A percentile compares a stretch with the other conserved stretches of the same genome.
Evolutionary conservation across 768 basidiomycete genomes (phyloP).

Genomic region (Austroboletus eburneus): DNA sequence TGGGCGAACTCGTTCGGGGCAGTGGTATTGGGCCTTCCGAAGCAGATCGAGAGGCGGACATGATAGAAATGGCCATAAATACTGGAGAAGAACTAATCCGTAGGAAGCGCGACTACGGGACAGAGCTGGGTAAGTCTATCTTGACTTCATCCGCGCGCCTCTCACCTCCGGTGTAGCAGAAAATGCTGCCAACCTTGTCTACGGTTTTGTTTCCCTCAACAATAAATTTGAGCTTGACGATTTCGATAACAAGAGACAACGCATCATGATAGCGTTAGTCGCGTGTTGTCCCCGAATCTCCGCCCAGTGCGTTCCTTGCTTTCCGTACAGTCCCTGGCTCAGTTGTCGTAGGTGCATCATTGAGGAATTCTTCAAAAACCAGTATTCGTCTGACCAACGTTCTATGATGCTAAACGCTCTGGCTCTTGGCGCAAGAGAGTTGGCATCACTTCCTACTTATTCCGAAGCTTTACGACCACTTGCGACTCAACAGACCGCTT

Average conservation of each 20-base stretch:
- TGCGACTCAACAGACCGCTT: slow-evolving; percentile 39
- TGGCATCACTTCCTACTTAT: slow-evolving; percentile 48
- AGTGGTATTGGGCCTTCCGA: slow-evolving; percentile 48
- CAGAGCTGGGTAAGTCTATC: slow-evolving; percentile 65
- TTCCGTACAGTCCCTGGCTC: not conserved
- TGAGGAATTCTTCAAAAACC: slow-evolving; percentile 92
- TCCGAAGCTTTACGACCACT: slow-evolving; percentile 31
- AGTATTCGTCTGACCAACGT: slow-evolving; percentile 86
- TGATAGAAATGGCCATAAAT: slow-evolving; percentile 74
- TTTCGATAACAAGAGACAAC: slow-evolving; percentile 76
- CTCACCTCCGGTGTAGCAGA: slow-evolving; percentile 56
- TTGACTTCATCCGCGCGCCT: slow-evolving; percentile 2
- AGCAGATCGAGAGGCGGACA: slow-evolving; percentile 65
- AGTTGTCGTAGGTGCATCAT: slow-evolving; percentile 58
- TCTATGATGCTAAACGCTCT: slow-evolving; percentile 83
- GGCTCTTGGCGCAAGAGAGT: slow-evolving; percentile 80
- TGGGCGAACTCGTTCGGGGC: slow-evolving; percentile 71
- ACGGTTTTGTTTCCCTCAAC: slow-evolving; percentile 68
- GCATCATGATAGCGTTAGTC: slow-evolving; percentile 73
- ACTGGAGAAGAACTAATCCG: slow-evolving; percentile 81
- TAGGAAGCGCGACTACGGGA: slow-evolving; percentile 79
- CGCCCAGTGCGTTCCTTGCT: slow-evolving; percentile 61
- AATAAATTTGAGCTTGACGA: slow-evolving; percentile 81
- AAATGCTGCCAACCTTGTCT: slow-evolving; percentile 79
- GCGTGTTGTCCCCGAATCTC: slow-evolving; percentile 72